phyloP scores from a whole-genome alignment of 306 rosid genomes.

The Acacia confusa region DNA sequence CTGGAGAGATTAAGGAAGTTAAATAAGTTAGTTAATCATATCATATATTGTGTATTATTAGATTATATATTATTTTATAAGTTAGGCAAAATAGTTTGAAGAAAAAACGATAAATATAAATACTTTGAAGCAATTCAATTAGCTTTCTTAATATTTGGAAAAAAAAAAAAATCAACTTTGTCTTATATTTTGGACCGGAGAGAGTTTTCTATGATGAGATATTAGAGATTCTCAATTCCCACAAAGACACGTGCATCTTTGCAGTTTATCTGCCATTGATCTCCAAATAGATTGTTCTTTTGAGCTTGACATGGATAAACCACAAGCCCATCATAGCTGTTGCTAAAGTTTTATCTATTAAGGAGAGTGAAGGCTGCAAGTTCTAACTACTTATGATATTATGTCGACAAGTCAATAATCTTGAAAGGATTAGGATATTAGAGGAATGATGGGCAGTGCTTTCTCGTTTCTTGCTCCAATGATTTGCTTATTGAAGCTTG shows the following conservation, averaged over 20 bases:
- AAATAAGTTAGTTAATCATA: no score
- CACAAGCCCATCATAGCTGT: neutral
- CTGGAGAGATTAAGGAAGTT: no score
- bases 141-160: no score
- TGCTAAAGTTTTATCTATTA: neutral
- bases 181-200: no score
- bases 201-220: no score
- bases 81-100: no score
- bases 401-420: neutral
- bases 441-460: neutral
- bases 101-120: no score
- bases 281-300: neutral
- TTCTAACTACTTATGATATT: neutral
- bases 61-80: no score
- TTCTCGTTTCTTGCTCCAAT: neutral
- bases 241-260: neutral
- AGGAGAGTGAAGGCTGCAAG: neutral
- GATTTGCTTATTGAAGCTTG: neutral
- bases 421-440: neutral
- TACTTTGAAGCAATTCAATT: no score
- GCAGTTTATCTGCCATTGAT: conserved; percentile 3
- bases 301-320: neutral
- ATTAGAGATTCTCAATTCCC: no score
- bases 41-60: no score
- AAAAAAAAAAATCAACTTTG: no score